Base-by-base conservation (phyloP, 441 rosid genomes). In the Gossypium laxum region DNA sequence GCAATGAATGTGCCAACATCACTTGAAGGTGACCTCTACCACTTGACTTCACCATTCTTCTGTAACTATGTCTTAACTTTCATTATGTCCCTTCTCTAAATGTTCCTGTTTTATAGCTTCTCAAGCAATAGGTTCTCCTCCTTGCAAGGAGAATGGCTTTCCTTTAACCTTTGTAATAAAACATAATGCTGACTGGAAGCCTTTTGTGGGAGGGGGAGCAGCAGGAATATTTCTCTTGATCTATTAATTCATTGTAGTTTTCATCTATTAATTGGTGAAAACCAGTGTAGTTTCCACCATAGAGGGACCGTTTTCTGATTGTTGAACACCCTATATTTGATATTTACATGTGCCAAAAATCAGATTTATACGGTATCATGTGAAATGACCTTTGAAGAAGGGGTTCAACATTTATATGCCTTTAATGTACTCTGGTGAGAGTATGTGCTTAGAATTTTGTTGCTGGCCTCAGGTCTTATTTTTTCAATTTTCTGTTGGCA, bases 21-120 rank as follows among this genome's bases (percentile, higher is more conserved):
- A 78, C 70, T 80, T 59, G 86, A 86, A 79, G 98, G 99, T 86
- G 83, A 82, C 76, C 70, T 45, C 79, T 81, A 11, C 80, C 22
- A 45, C 69, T 34, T 71, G 34, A 21, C 65, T 26, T 14, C 1
- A 57, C 14, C 28, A 54, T 34, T 38, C 24, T 70, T 57, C 22
- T 43, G 28, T 26, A 41, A 58, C 66, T 24, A 21, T 19, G 14
- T 52, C 1, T 45, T 63, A 63, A 28, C 67, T 70, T 70, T 12
- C 43, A 26, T 41, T 14, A 22, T 28, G 56, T 14, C 24, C 21
- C n/a, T 58, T 19, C 19, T 73, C 54, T 51, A 64, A 11, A 21
- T 41, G 52, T 64, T 64, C 11, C 18, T 41, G 11, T 64, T 64
- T 64, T 18, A 62, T 41, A 38, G 28, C 67, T 62, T 62, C 63